Evolutionary conservation across 139 green algal genomes (phyloP).

Genomic region (Tetradesmus lagerheimii): DNA sequence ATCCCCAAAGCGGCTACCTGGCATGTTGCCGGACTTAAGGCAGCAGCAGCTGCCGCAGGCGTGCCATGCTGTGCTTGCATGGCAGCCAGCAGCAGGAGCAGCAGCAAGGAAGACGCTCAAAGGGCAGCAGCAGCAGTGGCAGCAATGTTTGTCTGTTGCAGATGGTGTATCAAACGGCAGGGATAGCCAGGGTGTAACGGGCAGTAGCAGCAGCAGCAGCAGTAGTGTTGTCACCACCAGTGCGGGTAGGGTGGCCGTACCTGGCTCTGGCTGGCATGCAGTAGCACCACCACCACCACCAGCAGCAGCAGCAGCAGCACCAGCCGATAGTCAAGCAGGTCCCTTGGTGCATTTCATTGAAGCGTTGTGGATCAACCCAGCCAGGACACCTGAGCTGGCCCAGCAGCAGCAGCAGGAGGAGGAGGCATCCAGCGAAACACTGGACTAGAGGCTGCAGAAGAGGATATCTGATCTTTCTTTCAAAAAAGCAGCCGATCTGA

Average conservation of each 20-base stretch:
- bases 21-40: background rate
- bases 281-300: background rate
- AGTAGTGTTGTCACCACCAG: background rate
- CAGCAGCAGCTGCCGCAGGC: background rate
- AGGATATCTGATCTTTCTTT: too few species aligned
- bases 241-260: background rate
- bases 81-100: background rate
- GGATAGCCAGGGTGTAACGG: too few species aligned
- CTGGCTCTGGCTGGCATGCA: background rate
- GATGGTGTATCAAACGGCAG: too few species aligned
- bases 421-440: too few species aligned
- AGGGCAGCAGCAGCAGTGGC: background rate
- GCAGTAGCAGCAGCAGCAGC: background rate
- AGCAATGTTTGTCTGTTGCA: background rate
- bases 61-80: conserved; percentile 7
- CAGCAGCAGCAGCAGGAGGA: conserved; percentile 13
- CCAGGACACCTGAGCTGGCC: background rate
- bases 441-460: too few species aligned
- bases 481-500: too few species aligned
- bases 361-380: background rate
- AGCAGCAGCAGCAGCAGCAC: background rate
- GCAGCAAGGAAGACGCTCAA: background rate
- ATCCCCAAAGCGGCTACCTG: background rate
- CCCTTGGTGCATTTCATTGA: background rate
- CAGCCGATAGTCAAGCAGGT: background rate